Base-by-base conservation (phyloP, 2,329 filamentous ascomycete genomes). In the Fusarium sp. region DNA sequence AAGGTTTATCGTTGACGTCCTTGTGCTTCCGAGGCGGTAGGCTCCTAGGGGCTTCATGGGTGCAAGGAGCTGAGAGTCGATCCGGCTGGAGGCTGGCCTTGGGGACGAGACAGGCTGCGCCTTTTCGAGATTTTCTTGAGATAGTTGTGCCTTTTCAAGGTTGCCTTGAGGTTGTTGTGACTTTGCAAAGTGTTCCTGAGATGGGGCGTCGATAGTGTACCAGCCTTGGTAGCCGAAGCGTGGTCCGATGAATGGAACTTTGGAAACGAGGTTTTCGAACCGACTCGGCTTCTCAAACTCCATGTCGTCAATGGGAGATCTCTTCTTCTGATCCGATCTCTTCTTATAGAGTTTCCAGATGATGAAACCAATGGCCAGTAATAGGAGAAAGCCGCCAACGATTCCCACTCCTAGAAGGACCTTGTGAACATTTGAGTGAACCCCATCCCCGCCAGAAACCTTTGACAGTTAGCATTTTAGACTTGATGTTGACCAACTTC, bases 221-320 rank as follows among this genome's bases (percentile, higher is more conserved):
- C 82, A 84, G 63, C 77, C 74, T n/a, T 77, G 76, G 27, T 80
- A 79, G 2, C 80, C 79, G 20, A 85, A 69, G 27, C 75, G 76
- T 7, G 78, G 78, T 65, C 82, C 79, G 20, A 85, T 68, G 58
- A 84, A 82, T 1, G 85, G 82, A 0, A 86, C 69, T 43, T 79
- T 82, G 59, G 78, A 77, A 6, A 80, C 68, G 7, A 84, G 30
- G 4, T 78, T 70, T 17, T 74, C 70, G 20, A 71, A 68, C 22
- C 78, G 76, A 15, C 72, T 72, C 10, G 76, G 77, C 33, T 75
- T 75, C 20, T 70, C 61, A 32, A 77, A 78, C 12, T 63, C 64
- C 64, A 74, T 67, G 25, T 73, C 74, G 30, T 79, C 74, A 17
- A 74, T 27, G 2, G 66, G 63, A 20, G 63, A 61, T 11, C 65